Percentiles rank a stretch among this genome's conserved stretches.
phyloP scores from a whole-genome alignment of 306 rosid genomes.

The cucumber (Cucumis sativus) region DNA sequence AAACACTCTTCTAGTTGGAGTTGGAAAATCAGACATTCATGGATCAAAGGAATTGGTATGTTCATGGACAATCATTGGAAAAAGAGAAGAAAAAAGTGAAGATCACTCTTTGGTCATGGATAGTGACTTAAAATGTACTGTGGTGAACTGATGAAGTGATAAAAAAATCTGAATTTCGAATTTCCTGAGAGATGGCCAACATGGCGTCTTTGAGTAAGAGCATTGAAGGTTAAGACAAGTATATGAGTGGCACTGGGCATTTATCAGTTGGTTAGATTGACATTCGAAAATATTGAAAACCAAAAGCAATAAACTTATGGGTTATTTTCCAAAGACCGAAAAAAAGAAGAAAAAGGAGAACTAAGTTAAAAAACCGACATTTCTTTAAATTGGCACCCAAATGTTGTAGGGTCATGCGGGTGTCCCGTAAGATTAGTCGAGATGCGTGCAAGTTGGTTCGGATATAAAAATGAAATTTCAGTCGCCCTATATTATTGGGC shows the following conservation, averaged over 20 bases:
- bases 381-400: neutral
- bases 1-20: neutral
- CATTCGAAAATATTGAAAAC: neutral
- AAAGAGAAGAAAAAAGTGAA: neutral
- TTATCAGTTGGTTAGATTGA: neutral
- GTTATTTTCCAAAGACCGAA: neutral
- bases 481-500: neutral
- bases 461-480: neutral
- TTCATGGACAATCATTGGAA: neutral
- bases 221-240: neutral
- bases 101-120: neutral
- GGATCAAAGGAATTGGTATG: neutral
- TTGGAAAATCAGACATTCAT: neutral
- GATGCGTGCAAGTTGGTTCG: too few relatives aligned
- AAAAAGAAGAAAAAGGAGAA: neutral
- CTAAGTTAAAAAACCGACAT: neutral
- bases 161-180: neutral
- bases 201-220: neutral
- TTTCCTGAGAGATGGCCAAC: neutral
- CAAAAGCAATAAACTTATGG: neutral
- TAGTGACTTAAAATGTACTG: neutral
- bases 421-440: too few relatives aligned
- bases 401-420: too few relatives aligned
- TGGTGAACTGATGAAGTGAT: neutral
- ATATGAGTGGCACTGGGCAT: neutral